These are phyloP conservation scores for Apiotrichum gracile DNA, from an alignment of 1,284 basidiomycete species.

Conservation along the genomic window DNA sequence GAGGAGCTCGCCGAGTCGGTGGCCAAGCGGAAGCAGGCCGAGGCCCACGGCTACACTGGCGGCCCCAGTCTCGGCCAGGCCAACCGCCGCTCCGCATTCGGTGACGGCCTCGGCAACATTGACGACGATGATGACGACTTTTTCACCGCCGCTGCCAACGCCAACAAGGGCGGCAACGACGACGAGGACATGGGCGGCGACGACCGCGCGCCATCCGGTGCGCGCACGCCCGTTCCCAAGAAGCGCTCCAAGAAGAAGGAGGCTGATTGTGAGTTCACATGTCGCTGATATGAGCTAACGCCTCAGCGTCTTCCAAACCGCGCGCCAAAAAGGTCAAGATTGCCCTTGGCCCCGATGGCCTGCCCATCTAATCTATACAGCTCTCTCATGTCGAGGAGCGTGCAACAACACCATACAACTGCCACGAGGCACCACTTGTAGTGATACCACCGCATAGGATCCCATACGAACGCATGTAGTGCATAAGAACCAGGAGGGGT, in stretches of 20 bases:
- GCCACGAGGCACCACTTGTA: neutral
- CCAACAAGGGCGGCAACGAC: slow-evolving; percentile 1
- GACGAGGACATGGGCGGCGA: slow-evolving; percentile 17
- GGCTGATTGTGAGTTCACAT: neutral
- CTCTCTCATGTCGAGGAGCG: too few species aligned
- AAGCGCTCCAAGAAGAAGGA: slow-evolving; percentile 18
- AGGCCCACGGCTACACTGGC: slow-evolving; percentile 42
- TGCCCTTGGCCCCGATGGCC: slow-evolving; percentile 38
- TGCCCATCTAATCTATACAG: slow-evolving; percentile 37
- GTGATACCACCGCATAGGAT: slow-evolving; percentile 2
- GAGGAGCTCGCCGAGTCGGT: slow-evolving; percentile 54
- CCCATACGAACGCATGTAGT: slow-evolving; percentile 1
- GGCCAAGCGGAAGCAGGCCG: slow-evolving; percentile 46
- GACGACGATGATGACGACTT: slow-evolving; percentile 39
- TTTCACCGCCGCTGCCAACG: slow-evolving; percentile 20
- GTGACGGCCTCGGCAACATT: slow-evolving; percentile 28
- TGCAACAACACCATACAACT: too few species aligned
- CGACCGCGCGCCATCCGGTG: slow-evolving; percentile 16
- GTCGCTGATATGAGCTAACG: neutral
- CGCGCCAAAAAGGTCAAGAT: slow-evolving; percentile 43
- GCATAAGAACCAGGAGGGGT: too few species aligned
- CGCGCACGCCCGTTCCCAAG: slow-evolving; percentile 19
- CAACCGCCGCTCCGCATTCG: slow-evolving; percentile 23
- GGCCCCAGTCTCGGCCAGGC: slow-evolving; percentile 6
- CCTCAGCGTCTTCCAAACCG: slow-evolving; percentile 21